These are phyloP conservation scores for Aspergillus ochraceoroseus DNA, from an alignment of 2,329 filamentous ascomycete genomes.

Conservation along the genomic window DNA sequence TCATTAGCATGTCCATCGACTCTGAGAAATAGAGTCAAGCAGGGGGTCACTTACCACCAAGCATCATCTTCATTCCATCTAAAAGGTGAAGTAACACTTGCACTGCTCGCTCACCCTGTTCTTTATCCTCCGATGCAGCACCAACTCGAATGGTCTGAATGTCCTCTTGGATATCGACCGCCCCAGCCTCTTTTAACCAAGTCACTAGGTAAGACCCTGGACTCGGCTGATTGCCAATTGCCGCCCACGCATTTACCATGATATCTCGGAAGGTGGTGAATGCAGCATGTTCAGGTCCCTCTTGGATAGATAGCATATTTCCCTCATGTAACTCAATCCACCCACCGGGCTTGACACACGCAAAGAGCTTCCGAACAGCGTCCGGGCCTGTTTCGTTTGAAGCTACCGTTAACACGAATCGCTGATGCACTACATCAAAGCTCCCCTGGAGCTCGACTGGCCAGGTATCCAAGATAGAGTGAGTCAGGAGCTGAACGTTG, in stretches of 20 bases:
- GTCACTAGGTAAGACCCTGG: background rate
- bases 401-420: background rate
- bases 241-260: background rate
- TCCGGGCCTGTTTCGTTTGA: background rate
- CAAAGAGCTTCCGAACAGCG: background rate
- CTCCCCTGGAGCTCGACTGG: background rate
- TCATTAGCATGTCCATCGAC: background rate
- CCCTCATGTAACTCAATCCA: conserved; percentile 1
- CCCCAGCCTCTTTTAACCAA: background rate
- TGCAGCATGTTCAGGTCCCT: background rate
- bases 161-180: background rate
- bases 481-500: background rate
- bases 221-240: background rate
- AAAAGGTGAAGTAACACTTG: background rate
- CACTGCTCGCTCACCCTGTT: background rate
- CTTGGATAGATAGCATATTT: background rate
- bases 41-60: background rate
- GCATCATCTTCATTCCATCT: background rate
- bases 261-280: background rate
- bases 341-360: background rate
- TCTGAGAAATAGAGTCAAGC: no score
- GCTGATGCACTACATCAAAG: background rate
- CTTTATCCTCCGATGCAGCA: background rate
- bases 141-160: background rate
- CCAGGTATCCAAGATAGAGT: background rate